Conservation (phyloP, 2,329 filamentous ascomycete genomes). For the Penicillium decumbens region DNA sequence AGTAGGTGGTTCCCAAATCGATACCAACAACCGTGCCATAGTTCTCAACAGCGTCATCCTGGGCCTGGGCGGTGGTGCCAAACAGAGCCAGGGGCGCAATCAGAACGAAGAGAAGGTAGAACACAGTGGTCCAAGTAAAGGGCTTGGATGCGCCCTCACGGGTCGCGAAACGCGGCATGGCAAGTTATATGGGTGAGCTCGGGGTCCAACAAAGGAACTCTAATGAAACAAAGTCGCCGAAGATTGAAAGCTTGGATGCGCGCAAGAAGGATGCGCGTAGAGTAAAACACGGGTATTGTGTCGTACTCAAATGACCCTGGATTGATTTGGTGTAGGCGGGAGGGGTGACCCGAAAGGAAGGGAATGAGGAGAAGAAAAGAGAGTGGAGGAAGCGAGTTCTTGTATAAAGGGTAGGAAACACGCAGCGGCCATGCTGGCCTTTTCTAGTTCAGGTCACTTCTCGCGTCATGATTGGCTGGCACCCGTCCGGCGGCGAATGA, state of each 20-base stretch:
- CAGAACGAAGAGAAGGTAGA: constrained; percentile 88
- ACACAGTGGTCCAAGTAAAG: constrained; percentile 75
- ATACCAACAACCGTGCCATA: constrained; percentile 93
- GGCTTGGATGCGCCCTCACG: constrained; percentile 61
- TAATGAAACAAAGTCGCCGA: constrained; percentile 13
- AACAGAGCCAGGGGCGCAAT: constrained; percentile 79
- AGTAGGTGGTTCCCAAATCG: constrained; percentile 84
- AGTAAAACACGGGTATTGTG: constrained; percentile 13
- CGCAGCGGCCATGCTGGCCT: constrained; percentile 44
- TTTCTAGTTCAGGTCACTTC: constrained; percentile 43
- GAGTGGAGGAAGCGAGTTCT: constrained; percentile 24
- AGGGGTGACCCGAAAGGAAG: constrained; percentile 19
- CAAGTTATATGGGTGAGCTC: constrained; percentile 25
- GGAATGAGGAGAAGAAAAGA: constrained; percentile 19
- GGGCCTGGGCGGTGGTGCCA: constrained; percentile 62
- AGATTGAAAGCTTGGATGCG: constrained; percentile 10
- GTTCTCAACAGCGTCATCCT: constrained; percentile 65
- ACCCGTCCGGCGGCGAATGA: constrained; percentile 17
- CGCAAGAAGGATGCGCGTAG: constrained; percentile 9
- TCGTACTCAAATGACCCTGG: constrained; percentile 17
- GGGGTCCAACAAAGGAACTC: constrained; percentile 9
- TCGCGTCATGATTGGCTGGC: constrained; percentile 34
- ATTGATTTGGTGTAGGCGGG: constrained; percentile 6
- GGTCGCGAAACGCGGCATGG: constrained; percentile 57
- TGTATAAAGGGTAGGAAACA: constrained; percentile 31